Evolutionary conservation across 1,284 basidiomycete species (phyloP), one percentile per base, ranked within the genome.

Genomic region (Schizopora paradoxa): DNA sequence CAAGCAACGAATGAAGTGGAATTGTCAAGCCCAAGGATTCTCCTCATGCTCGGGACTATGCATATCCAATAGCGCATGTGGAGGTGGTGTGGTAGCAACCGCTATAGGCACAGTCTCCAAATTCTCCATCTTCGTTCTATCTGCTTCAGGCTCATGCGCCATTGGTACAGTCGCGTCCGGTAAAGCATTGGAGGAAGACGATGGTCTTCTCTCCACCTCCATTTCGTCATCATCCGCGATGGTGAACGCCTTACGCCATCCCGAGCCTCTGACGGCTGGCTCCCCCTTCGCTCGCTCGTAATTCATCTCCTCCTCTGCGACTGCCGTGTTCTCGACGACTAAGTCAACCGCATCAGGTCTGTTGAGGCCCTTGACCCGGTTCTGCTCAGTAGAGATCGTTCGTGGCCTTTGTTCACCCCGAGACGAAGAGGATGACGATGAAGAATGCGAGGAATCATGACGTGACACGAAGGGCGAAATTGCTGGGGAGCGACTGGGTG

Each of bases 281-380:
- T 79, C 77, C 18, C 77, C 77, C 49, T 72, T 76, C 44, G 71
- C 61, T 36, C 77, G 66, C 52, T 80, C 76, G 22, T 68, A 64
- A 22, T 63, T 63, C 57, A 69, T 65, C 41, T 71, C 71, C 41
- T 73, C 71, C 43, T 76, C 69, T 18, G 69, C 72, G 8, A 75
- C 76, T 7, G 67, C 59, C 5, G 60, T 52, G 54, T 81, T 82
- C 57, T 83, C 81, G 1, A 87, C 77, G 2, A 91, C 72, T 8
- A 92, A 68, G 59, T 92, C 88, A 3, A 91, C 79, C 1, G 86
- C 87, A 54, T 90, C 87, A 0, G 76, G 71, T n/a, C n/a, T n/a
- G 1, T 81, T 83, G 10, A 86, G 62, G 3, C 68, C 37, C 25
- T 32, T 45, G n/a, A 70, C 62, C 5, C 49, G 71, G 54, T 56